Base-by-base conservation (phyloP, 768 basidiomycete genomes). In the Cystofilobasidium capitatum region DNA sequence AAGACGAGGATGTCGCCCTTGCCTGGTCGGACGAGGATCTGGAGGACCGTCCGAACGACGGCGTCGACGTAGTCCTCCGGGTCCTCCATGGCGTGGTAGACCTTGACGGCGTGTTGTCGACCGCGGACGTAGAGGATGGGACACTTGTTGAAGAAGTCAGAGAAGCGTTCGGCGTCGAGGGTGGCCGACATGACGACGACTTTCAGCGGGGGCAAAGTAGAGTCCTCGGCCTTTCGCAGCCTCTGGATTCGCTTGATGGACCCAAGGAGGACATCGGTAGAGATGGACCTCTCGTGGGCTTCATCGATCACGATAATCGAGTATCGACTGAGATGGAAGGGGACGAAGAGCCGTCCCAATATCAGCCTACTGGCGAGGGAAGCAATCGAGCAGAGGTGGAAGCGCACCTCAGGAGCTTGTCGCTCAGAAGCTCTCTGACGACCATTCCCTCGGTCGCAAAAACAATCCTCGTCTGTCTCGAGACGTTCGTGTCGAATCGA, bases 151-250 rank as follows among this genome's bases (percentile, higher is more conserved):
- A 88, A 96, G 77, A 94, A 99, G 36, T 80, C 81, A 78, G 88
- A 88, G 76, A 99, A 98, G 71, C 89, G 91, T 71, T 93, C 87
- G 0, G 93, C 93, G 74, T 99, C 93, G 40, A 99, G 81, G 9
- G 96, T 98, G 3, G 96, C 96, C 76, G 90, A 92, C 96, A 99
- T 99, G 71, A 99, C 83, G 26, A 99, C 83, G 44, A 99, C 82
- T 76, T 93, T 98, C 69, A 99, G 82, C 20, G 88, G 86, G 16
- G 39, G 42, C 8, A 44, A 22, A 24, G n/a, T 65, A 22, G 54
- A 44, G 40, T 36, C 59, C 9, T 60, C 70, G 0, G 72, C 74
- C 71, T 90, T 91, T 71, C 94, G 80, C 61, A 80, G 77, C 45
- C 78, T 80, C 72, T 87, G 84, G 68, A 98, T 91, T 31, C 79